Conservation (phyloP, 192 early-diverging fungal genomes). For the Linderina pennispora region DNA sequence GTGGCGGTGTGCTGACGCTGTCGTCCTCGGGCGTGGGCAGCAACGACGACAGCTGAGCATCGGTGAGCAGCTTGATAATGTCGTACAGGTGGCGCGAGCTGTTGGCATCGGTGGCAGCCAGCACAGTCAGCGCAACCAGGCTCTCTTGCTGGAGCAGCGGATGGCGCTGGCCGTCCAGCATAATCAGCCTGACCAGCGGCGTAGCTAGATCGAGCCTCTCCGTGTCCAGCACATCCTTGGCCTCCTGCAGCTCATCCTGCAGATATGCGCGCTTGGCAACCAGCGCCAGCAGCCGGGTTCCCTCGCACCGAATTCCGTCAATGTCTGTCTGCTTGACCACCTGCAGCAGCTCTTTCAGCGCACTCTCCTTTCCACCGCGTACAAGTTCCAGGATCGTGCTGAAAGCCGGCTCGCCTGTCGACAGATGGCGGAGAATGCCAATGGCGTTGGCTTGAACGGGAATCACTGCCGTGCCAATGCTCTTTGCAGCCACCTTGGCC, state of each 20-base stretch:
- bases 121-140: slow-evolving; percentile 35
- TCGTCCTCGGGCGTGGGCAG: too few species aligned
- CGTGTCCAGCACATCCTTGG: slow-evolving; percentile 1
- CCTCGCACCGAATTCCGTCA: slow-evolving; percentile 44
- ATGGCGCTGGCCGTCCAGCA: slow-evolving; percentile 35
- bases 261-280: slow-evolving; percentile 20
- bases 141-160: slow-evolving; percentile 41
- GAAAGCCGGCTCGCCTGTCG: slow-evolving; percentile 1
- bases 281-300: slow-evolving; percentile 27
- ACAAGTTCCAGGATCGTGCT: slow-evolving; percentile 5
- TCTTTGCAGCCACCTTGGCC: slow-evolving; percentile 3
- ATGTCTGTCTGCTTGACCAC: slow-evolving; percentile 26
- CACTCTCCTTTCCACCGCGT: not conserved
- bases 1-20: too few species aligned
- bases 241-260: not conserved
- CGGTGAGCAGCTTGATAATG: slow-evolving; percentile 12
- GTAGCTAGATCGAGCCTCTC: slow-evolving; percentile 12
- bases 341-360: slow-evolving; percentile 12
- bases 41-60: slow-evolving; percentile 1
- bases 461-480: slow-evolving; percentile 30
- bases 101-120: slow-evolving; percentile 7
- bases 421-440: slow-evolving; percentile 32
- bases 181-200: slow-evolving; percentile 23
- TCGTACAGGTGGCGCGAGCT: not conserved
- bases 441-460: slow-evolving; percentile 41